Conservation (phyloP, 2,329 filamentous ascomycete genomes). For the Meredithiella fracta region DNA sequence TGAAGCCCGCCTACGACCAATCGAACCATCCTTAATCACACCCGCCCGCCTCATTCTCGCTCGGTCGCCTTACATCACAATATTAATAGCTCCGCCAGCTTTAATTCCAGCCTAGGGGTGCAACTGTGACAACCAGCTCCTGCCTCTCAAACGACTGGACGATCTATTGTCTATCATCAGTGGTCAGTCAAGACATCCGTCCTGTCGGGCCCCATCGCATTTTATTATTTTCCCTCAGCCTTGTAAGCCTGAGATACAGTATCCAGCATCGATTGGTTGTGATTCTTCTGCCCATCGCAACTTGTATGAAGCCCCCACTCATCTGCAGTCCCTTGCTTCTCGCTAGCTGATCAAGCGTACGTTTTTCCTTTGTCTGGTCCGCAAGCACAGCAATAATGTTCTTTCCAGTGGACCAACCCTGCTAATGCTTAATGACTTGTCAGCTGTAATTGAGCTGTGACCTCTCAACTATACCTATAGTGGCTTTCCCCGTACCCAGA, state of each 20-base stretch:
- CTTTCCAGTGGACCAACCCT: neutral
- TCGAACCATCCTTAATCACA: neutral
- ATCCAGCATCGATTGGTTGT: neutral
- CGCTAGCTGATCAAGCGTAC: neutral
- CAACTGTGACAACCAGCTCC: neutral
- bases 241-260: neutral
- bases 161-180: neutral
- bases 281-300: neutral
- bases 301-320: neutral
- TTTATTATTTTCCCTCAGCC: neutral
- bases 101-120: neutral
- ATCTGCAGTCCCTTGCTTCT: neutral
- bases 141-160: no score
- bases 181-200: neutral
- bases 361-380: no score
- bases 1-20: neutral
- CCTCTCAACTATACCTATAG: neutral
- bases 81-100: neutral
- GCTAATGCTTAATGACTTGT: constrained; percentile 1
- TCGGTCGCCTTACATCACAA: neutral
- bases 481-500: neutral
- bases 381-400: no score
- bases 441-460: neutral
- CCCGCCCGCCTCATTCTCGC: neutral
- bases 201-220: neutral